Percentiles rank a stretch among this genome's conserved stretches.
Evolutionary conservation across 495 filamentous ascomycete species (phyloP).

Genomic region (Ramalina intermedia): DNA sequence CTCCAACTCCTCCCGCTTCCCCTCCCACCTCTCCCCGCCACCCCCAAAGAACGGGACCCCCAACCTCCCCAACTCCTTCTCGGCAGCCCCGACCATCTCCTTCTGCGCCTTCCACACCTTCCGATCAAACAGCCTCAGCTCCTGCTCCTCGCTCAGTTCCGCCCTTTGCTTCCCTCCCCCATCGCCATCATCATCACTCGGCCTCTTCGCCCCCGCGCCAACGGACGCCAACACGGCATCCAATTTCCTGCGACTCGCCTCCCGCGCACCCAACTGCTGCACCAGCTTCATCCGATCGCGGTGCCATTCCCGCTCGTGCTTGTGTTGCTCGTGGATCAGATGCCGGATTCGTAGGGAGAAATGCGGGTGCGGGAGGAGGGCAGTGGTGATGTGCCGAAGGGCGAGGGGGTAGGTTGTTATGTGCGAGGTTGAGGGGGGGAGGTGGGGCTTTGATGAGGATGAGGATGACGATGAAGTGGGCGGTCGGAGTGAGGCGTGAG

Average conservation of each 20-base stretch:
- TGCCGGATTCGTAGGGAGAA: constrained; percentile 28
- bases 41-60: constrained; percentile 55
- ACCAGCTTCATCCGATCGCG: constrained; percentile 35
- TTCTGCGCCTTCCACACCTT: constrained; percentile 39
- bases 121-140: constrained; percentile 39
- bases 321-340: constrained; percentile 48
- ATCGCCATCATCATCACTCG: background rate
- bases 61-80: constrained; percentile 36
- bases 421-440: constrained; percentile 31
- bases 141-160: constrained; percentile 26
- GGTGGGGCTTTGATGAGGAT: constrained; percentile 2
- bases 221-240: constrained; percentile 29
- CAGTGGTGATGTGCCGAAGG: constrained; percentile 46
- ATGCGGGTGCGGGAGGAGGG: constrained; percentile 34
- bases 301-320: constrained; percentile 54
- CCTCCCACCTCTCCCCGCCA: constrained; percentile 15
- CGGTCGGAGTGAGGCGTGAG: constrained; percentile 2
- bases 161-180: background rate
- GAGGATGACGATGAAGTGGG: background rate
- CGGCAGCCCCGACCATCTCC: constrained; percentile 45
- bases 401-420: constrained; percentile 54
- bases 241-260: constrained; percentile 36
- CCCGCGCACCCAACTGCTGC: constrained; percentile 32
- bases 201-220: background rate
- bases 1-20: constrained; percentile 29